These are phyloP conservation scores for Thelonectria rubi DNA, from an alignment of 2,329 filamentous ascomycete genomes.

Conservation along the genomic window DNA sequence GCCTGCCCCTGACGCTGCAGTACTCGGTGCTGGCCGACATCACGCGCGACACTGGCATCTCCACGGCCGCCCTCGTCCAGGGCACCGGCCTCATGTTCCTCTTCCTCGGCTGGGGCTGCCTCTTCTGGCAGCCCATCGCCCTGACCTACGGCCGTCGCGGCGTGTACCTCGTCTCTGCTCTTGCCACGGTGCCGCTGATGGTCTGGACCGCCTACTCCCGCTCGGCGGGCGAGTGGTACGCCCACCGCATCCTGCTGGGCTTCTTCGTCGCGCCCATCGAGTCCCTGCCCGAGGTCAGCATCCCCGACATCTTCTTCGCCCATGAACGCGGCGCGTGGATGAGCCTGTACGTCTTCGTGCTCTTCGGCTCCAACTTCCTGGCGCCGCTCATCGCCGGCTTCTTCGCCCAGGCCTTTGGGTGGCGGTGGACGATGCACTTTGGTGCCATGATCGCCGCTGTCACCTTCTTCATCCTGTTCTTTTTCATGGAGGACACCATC, in stretches of 20 bases:
- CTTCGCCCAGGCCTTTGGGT: conserved; percentile 58
- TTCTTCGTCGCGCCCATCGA: conserved; percentile 44
- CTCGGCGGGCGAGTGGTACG: conserved; percentile 36
- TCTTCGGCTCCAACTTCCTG: conserved; percentile 56
- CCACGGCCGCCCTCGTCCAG: conserved; percentile 36
- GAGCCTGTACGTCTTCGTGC: conserved; percentile 53
- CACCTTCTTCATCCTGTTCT: conserved; percentile 61
- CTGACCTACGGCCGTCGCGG: conserved; percentile 45
- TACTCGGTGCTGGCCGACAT: conserved; percentile 1
- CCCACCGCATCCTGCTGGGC: conserved; percentile 43
- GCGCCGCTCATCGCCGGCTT: conserved; percentile 60
- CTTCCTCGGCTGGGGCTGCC: conserved; percentile 46
- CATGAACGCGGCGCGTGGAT: conserved; percentile 55
- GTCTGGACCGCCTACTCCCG: conserved; percentile 47
- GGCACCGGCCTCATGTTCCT: conserved; percentile 47
- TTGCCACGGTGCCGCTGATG: conserved; percentile 2
- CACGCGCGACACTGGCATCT: conserved; percentile 15
- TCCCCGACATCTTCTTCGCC: conserved; percentile 52
- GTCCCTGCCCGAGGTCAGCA: conserved; percentile 45
- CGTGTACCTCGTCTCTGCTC: conserved; percentile 42
- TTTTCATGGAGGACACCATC: conserved; percentile 70
- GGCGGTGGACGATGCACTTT: conserved; percentile 58
- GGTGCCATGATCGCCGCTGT: conserved; percentile 62
- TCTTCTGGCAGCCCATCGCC: conserved; percentile 47
- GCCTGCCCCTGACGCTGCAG: background rate